Evolutionary conservation across 148 eudicot species (phyloP).

Genomic region (Silene uniflora): DNA sequence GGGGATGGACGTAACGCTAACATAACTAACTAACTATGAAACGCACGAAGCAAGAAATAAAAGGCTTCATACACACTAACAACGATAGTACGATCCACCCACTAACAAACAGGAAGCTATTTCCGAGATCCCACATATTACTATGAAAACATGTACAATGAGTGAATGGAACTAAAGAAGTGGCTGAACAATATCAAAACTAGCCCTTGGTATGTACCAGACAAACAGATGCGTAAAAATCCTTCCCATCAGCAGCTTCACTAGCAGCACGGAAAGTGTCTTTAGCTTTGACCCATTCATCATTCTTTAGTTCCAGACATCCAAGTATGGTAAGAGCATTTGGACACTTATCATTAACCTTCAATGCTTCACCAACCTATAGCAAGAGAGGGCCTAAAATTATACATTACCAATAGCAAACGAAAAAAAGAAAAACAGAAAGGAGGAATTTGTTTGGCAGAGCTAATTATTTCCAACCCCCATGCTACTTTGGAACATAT

Average conservation of each 20-base stretch:
- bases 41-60: constrained; percentile 1
- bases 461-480: background rate
- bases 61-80: background rate
- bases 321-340: constrained; percentile 86
- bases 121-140: background rate
- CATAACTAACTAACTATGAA: background rate
- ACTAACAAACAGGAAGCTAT: background rate
- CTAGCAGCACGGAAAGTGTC: constrained; percentile 92
- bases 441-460: constrained; percentile 1
- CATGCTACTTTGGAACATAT: background rate
- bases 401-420: constrained; percentile 1
- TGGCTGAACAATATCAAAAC: constrained; percentile 2
- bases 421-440: background rate
- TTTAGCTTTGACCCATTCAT: constrained; percentile 99
- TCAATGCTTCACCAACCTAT: constrained; percentile 82
- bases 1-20: background rate
- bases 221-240: constrained; percentile 88
- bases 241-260: constrained; percentile 74
- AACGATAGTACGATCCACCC: background rate
- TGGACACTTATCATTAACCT: constrained; percentile 79
- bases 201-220: constrained; percentile 39
- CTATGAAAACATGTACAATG: background rate
- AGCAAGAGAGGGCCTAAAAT: background rate
- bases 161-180: background rate
- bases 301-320: constrained; percentile 91